Evolutionary conservation across 2,329 filamentous ascomycete genomes (phyloP), one percentile per base, ranked within the genome.

Genomic region (Ascochyta lentis): DNA sequence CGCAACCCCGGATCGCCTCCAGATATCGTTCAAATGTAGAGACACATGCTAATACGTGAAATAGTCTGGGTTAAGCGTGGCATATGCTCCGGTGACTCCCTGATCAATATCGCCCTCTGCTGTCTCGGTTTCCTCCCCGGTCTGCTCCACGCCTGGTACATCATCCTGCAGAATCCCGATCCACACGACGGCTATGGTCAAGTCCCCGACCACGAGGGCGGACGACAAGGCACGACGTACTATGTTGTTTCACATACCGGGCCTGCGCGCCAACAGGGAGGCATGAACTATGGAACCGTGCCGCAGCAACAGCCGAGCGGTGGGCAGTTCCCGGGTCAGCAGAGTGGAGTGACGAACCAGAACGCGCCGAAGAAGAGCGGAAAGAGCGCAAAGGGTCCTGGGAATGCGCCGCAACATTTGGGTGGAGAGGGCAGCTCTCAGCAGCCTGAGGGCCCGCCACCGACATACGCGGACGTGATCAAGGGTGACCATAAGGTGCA

Each of bases 41-140:
- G 12, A 54, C 24, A 35, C 22, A 49, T 39, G 38, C 63, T 64
- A 41, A 66, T 29, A 19, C 15, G 48, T 35, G 27, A 59, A 44
- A 66, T 69, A 92, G 95, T 99, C 69, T 99, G 95, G 95, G 91
- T 99, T 58, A 99, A 98, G 81, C 83, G 89, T 70, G 95, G 95
- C 62, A 83, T 99, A 79, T 99, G 95, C 83, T 90, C 88, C 60
- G 92, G 89, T 54, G 95, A 98, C 79, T 94, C 90, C 8, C 71
- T 98, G 69, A 96, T 99, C 82, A 99, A 99, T 81, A 88, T 98
- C 76, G 89, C 93, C 42, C 91, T 98, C 69, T 95, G 90, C 74
- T 76, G 71, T 58, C 74, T 78, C 54, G 76, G 72, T 60, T 73
- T 78, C 68, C 77, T 98, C 57, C 94, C 94, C 19, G 94, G 94